Conservation (phyloP, 441 rosid genomes). For the Euphorbia corollata region DNA sequence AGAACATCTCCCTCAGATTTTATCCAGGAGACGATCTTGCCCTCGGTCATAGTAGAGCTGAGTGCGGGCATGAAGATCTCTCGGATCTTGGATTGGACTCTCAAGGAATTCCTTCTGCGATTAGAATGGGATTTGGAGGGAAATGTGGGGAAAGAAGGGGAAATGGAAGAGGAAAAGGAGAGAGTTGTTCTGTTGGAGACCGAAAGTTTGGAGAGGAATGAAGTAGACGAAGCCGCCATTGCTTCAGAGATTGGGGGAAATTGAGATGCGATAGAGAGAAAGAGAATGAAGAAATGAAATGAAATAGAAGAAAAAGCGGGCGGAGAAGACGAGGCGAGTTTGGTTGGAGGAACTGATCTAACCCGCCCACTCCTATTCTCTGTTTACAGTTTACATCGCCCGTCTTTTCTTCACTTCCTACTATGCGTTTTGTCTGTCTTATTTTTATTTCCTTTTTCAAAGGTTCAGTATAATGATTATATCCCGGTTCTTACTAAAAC, state of each 20-base stretch:
- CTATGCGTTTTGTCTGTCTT: not conserved
- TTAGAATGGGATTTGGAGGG: slow-evolving; percentile 15
- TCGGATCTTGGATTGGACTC: slow-evolving; percentile 67
- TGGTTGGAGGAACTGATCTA: slow-evolving; percentile 39
- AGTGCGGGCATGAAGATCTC: slow-evolving; percentile 99
- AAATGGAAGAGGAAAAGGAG: slow-evolving; percentile 31
- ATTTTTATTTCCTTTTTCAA: not conserved
- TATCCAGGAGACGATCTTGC: slow-evolving; percentile 92
- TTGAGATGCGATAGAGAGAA: slow-evolving; percentile 9
- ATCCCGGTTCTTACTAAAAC: too few species aligned
- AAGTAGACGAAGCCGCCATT: slow-evolving; percentile 18
- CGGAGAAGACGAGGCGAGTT: slow-evolving; percentile 77
- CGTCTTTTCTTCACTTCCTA: not conserved
- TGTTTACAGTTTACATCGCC: slow-evolving; percentile 36
- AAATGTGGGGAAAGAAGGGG: slow-evolving; percentile 25
- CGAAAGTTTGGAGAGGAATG: slow-evolving; percentile 35
- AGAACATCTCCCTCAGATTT: slow-evolving; percentile 89
- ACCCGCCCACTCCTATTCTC: not conserved
- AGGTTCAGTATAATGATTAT: too few species aligned
- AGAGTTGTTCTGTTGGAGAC: slow-evolving; percentile 30
- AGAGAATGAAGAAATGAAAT: not conserved
- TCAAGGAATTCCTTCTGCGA: slow-evolving; percentile 23
- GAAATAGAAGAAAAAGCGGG: slow-evolving; percentile 21
- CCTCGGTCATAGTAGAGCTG: slow-evolving; percentile 96
- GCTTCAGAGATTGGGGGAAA: not conserved